Evolutionary conservation across 2,329 filamentous ascomycete genomes (phyloP).

Genomic region (Furcasterigmium furcatum): DNA sequence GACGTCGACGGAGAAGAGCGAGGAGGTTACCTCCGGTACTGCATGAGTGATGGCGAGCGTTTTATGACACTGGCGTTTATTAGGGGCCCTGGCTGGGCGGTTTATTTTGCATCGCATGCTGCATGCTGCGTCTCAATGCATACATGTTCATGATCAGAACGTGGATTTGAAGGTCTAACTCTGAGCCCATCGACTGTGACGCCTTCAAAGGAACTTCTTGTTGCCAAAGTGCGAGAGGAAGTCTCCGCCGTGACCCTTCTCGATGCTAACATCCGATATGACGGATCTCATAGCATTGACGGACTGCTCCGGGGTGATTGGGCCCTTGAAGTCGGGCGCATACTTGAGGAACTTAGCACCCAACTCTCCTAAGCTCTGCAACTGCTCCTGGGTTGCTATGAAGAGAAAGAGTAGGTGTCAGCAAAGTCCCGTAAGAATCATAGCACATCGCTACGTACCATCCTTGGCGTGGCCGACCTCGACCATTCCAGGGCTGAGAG

Average conservation of each 20-base stretch:
- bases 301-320: slow-evolving; percentile 29
- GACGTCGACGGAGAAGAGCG: neutral
- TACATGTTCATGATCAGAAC: too few relatives aligned
- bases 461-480: slow-evolving; percentile 28
- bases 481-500: slow-evolving; percentile 50
- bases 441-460: slow-evolving; percentile 27
- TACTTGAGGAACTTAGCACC: slow-evolving; percentile 27
- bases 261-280: slow-evolving; percentile 33
- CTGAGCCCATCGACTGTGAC: too few relatives aligned
- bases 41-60: too few relatives aligned
- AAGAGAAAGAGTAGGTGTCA: slow-evolving; percentile 18
- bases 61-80: too few relatives aligned
- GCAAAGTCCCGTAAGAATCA: slow-evolving; percentile 51
- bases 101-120: too few relatives aligned
- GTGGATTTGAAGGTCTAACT: too few relatives aligned
- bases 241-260: slow-evolving; percentile 41
- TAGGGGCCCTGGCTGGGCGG: too few relatives aligned
- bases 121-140: too few relatives aligned
- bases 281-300: slow-evolving; percentile 28
- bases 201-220: slow-evolving; percentile 12
- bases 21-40: neutral
- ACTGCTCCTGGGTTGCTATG: slow-evolving; percentile 21
- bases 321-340: slow-evolving; percentile 33
- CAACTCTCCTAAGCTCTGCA: slow-evolving; percentile 16
- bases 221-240: slow-evolving; percentile 54